A percentile compares a stretch with the other conserved stretches of the same genome.
Evolutionary conservation across 2,329 filamentous ascomycete genomes (phyloP).

Genomic region (Monosporascus sp.): DNA sequence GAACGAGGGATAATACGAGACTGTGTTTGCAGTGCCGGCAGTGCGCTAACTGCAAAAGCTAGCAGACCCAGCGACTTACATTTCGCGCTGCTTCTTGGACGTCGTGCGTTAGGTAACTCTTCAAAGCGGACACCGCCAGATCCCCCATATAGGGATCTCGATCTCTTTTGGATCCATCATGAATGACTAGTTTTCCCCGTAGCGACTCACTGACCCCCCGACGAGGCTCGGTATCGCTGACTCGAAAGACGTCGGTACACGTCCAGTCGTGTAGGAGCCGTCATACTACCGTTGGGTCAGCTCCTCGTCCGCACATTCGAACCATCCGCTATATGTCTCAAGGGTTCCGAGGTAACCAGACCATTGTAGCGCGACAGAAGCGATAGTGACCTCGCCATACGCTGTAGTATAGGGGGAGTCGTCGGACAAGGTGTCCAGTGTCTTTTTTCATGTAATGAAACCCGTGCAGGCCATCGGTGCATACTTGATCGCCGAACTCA

Average conservation of each 20-base stretch:
- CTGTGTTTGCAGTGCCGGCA: no score
- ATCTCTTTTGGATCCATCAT: conserved; percentile 48
- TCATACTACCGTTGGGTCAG: conserved; percentile 51
- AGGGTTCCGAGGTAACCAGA: conserved; percentile 42
- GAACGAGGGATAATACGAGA: no score
- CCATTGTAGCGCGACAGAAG: conserved; percentile 36
- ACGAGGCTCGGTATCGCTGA: conserved; percentile 45
- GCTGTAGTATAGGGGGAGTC: conserved; percentile 41
- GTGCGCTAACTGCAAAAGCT: not conserved
- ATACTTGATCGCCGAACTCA: conserved; percentile 37
- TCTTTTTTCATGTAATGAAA: conserved; percentile 48
- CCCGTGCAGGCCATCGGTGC: conserved; percentile 47
- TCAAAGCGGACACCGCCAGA: conserved; percentile 43
- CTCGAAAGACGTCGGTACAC: conserved; percentile 39
- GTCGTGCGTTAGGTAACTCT: conserved; percentile 43
- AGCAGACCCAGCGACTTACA: conserved; percentile 8
- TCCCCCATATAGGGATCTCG: conserved; percentile 50
- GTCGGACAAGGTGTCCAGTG: conserved; percentile 36
- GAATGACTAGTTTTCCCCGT: conserved; percentile 40
- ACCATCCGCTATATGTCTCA: conserved; percentile 45
- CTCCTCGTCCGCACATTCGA: conserved; percentile 45
- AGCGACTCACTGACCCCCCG: conserved; percentile 38
- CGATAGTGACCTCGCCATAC: conserved; percentile 38
- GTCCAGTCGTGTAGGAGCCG: conserved; percentile 49
- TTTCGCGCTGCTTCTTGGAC: conserved; percentile 36